Evolutionary conservation across 805 yeast species (phyloP).

Genomic region (Metschnikowia amazonensis): DNA sequence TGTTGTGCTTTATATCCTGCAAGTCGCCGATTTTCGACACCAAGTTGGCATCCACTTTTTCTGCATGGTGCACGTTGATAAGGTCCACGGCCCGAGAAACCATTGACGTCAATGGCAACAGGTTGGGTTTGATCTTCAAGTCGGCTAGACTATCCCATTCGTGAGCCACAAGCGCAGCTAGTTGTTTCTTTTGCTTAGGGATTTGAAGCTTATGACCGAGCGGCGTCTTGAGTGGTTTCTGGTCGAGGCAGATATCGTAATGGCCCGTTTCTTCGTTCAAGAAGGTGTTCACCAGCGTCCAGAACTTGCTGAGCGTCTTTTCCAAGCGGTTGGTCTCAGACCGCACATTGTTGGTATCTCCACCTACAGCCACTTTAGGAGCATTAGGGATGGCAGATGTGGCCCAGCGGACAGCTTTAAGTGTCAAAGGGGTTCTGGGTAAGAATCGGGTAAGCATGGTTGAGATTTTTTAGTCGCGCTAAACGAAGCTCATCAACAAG

Average conservation of each 20-base stretch:
- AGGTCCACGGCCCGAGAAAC: slow-evolving; percentile 86
- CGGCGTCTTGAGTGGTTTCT: slow-evolving; percentile 79
- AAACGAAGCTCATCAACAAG: too few relatives aligned
- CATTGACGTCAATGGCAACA: slow-evolving; percentile 83
- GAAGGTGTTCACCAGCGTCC: slow-evolving; percentile 66
- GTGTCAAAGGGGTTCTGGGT: background rate
- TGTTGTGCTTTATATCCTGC: slow-evolving; percentile 51
- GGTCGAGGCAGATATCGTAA: slow-evolving; percentile 62
- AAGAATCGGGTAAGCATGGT: slow-evolving; percentile 1
- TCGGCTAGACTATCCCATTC: slow-evolving; percentile 82
- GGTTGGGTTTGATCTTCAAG: slow-evolving; percentile 64
- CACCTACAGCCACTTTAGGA: slow-evolving; percentile 38
- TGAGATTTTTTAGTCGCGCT: background rate
- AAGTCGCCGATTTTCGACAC: slow-evolving; percentile 61
- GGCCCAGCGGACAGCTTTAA: slow-evolving; percentile 3
- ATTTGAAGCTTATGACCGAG: slow-evolving; percentile 65
- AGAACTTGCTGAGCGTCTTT: slow-evolving; percentile 68
- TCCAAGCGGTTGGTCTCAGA: slow-evolving; percentile 68
- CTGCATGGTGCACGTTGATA: slow-evolving; percentile 26
- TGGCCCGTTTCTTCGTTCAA: slow-evolving; percentile 27
- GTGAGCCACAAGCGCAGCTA: slow-evolving; percentile 74
- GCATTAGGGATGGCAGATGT: background rate
- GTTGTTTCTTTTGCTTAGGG: slow-evolving; percentile 52
- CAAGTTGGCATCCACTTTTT: slow-evolving; percentile 40
- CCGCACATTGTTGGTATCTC: slow-evolving; percentile 36